phyloP scores from a whole-genome alignment of 1,284 basidiomycete species.

The Trichosporon sp. region DNA sequence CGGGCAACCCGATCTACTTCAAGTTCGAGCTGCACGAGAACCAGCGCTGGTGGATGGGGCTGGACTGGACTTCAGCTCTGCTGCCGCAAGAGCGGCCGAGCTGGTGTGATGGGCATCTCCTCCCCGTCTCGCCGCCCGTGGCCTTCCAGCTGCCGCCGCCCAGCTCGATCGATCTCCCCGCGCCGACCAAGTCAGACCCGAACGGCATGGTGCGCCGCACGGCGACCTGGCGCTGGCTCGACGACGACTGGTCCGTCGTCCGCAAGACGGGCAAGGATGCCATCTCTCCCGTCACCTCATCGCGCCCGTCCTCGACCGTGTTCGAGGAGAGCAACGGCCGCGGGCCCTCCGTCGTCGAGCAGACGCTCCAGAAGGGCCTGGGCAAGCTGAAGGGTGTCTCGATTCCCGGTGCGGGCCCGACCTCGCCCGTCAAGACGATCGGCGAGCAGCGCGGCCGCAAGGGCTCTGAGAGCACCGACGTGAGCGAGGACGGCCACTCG shows the following conservation, averaged over 20 bases:
- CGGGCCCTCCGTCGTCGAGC: slow-evolving; percentile 44
- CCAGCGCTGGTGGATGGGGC: slow-evolving; percentile 73
- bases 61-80: slow-evolving; percentile 85
- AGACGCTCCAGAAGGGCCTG: slow-evolving; percentile 48
- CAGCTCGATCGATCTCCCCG: slow-evolving; percentile 51
- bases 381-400: slow-evolving; percentile 38
- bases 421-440: slow-evolving; percentile 21
- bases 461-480: slow-evolving; percentile 15
- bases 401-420: slow-evolving; percentile 12
- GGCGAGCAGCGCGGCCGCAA: slow-evolving; percentile 5
- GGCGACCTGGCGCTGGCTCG: slow-evolving; percentile 78
- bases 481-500: slow-evolving; percentile 22
- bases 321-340: slow-evolving; percentile 15
- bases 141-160: slow-evolving; percentile 44
- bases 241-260: slow-evolving; percentile 72
- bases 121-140: slow-evolving; percentile 53
- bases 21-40: slow-evolving; percentile 86
- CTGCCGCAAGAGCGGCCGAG: slow-evolving; percentile 83
- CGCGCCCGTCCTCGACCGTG: slow-evolving; percentile 21
- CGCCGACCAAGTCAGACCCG: slow-evolving; percentile 37
- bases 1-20: slow-evolving; percentile 57
- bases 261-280: slow-evolving; percentile 8
- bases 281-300: not conserved
- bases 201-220: slow-evolving; percentile 56
- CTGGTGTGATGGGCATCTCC: slow-evolving; percentile 58